Percentiles rank a stretch among this genome's conserved stretches.
Evolutionary conservation across 768 basidiomycete species (phyloP).

Genomic region (Rhizopogon vulgaris): DNA sequence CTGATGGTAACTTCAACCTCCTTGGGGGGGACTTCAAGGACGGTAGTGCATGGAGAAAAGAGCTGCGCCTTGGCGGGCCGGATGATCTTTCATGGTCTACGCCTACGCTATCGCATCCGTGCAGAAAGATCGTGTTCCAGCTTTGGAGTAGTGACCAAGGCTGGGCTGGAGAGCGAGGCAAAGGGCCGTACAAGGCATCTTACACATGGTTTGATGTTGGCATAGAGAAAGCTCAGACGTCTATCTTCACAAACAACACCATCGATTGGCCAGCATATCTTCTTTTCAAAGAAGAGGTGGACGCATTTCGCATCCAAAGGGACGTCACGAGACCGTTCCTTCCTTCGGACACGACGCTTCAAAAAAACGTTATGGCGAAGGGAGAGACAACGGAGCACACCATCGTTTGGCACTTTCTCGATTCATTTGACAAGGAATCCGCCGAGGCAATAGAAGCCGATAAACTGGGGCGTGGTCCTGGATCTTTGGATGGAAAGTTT

Average conservation of each 20-base stretch:
- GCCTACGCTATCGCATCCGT: neutral
- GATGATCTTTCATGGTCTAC: neutral
- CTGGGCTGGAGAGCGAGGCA: neutral
- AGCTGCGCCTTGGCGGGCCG: neutral
- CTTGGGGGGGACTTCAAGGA: neutral
- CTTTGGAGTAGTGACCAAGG: neutral
- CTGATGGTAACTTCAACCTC: neutral
- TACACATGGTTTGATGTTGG: neutral
- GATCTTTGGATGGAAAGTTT: neutral
- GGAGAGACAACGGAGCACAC: neutral
- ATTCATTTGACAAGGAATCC: neutral
- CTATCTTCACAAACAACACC: neutral
- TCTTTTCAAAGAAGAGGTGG: too few species aligned
- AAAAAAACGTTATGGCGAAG: neutral
- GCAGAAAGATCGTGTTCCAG: neutral
- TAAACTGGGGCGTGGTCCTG: neutral
- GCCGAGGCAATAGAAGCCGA: neutral
- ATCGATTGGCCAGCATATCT: neutral
- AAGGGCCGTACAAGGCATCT: neutral
- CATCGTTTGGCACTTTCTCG: constrained; percentile 1
- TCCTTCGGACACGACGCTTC: neutral
- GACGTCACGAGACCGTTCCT: neutral
- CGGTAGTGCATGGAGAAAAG: too few species aligned
- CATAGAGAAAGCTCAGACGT: neutral
- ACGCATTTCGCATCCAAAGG: neutral